Conservation (phyloP, 441 rosid species). For the Corymbia citriodora region DNA sequence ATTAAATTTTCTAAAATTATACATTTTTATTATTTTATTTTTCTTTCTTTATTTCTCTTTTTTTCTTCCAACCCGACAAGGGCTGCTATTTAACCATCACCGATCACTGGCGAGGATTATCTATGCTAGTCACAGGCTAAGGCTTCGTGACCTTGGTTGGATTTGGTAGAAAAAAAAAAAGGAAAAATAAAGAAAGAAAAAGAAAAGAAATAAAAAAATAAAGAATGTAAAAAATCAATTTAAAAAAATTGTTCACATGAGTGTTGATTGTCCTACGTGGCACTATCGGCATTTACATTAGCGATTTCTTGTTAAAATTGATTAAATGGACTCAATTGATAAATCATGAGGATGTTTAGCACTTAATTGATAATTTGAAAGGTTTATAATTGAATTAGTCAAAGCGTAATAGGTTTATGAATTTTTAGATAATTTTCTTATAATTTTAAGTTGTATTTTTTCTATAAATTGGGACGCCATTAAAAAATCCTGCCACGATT, state of each 20-base stretch:
- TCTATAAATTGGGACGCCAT: not conserved
- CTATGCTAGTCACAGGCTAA: not conserved
- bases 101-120: not conserved
- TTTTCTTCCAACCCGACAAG: not conserved
- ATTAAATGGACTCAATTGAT: not conserved
- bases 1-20: not conserved
- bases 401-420: no score
- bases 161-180: not conserved
- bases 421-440: not conserved
- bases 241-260: not conserved
- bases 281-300: rapidly evolving
- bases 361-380: not conserved
- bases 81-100: not conserved
- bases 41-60: not conserved
- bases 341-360: not conserved
- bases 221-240: not conserved
- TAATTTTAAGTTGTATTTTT: not conserved
- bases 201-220: no score
- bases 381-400: not conserved
- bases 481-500: not conserved
- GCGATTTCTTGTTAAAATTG: not conserved
- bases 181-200: no score
- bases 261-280: not conserved
- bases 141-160: not conserved
- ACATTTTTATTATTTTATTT: not conserved